Evolutionary conservation across 1,139 yeast species (phyloP).

Genomic region (Suhomyces yuchorum): DNA sequence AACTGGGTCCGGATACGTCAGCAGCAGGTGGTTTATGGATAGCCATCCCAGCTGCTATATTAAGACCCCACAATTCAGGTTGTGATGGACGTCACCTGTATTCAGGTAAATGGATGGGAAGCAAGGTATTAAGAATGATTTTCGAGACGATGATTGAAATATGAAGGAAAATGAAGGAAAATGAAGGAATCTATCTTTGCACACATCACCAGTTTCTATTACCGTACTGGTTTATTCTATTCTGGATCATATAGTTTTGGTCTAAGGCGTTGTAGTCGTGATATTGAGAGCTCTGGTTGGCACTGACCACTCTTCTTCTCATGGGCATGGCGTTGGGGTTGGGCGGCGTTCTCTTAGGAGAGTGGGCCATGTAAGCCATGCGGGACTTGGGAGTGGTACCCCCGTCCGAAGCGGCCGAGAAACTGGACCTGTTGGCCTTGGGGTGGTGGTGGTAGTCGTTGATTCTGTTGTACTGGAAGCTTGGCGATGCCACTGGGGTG

Average conservation of each 20-base stretch:
- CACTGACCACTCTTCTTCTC: constrained; percentile 17
- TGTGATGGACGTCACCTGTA: background rate
- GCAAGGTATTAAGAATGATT: background rate
- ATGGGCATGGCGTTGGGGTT: constrained; percentile 13
- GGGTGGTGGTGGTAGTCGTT: constrained; percentile 14
- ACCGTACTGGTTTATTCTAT: constrained; percentile 17
- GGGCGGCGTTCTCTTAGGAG: constrained; percentile 22
- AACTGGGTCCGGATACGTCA: background rate
- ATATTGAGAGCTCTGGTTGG: constrained; percentile 7
- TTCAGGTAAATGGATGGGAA: background rate
- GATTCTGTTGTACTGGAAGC: constrained; percentile 15
- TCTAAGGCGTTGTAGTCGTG: constrained; percentile 13
- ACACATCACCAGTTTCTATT: constrained; percentile 17
- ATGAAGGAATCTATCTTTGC: background rate
- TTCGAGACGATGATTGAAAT: no score
- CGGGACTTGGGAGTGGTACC: constrained; percentile 20
- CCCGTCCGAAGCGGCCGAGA: background rate
- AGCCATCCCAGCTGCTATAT: no score
- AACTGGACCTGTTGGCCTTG: constrained; percentile 4
- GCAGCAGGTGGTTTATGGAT: background rate
- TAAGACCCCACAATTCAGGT: no score
- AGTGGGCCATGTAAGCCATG: constrained; percentile 19
- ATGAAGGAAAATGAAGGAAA: background rate
- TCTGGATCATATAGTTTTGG: constrained; percentile 18
- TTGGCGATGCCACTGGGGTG: constrained; percentile 15